phyloP scores from a whole-genome alignment of 2,329 filamentous ascomycete species.

The Coniochaeta hoffmannii region DNA sequence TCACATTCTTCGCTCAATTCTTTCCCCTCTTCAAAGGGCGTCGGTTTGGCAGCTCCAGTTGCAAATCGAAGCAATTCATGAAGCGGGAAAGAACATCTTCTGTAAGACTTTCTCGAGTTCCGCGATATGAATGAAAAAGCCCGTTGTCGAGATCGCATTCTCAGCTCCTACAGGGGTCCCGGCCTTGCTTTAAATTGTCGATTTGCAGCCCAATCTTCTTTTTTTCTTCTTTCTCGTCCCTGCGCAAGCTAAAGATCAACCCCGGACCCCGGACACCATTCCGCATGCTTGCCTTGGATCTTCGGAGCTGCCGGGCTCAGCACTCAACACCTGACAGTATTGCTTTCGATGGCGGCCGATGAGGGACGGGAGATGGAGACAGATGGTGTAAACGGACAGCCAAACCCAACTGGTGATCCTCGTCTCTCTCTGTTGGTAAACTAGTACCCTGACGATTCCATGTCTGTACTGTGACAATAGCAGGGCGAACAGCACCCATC shows the following conservation, averaged over 20 bases:
- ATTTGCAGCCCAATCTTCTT: neutral
- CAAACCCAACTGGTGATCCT: no score
- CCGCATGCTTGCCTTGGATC: neutral
- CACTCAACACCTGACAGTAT: neutral
- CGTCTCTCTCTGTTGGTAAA: no score
- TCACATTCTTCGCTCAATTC: neutral
- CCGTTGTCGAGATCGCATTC: neutral
- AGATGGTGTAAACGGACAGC: no score
- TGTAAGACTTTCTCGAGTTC: neutral
- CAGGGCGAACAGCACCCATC: no score
- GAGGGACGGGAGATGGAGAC: neutral
- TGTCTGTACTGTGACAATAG: no score
- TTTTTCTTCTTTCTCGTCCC: neutral
- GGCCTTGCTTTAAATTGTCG: conserved; percentile 1
- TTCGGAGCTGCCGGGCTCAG: neutral
- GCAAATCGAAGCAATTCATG: neutral
- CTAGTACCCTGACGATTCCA: no score
- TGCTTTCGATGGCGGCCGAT: no score
- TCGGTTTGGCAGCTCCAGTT: neutral
- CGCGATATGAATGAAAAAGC: neutral
- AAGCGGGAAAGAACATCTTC: neutral
- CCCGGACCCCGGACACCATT: neutral
- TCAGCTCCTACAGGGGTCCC: neutral
- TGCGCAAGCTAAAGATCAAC: neutral
- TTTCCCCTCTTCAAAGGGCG: neutral